phyloP scores from a whole-genome alignment of 768 basidiomycete species.

The Thelephora aurantiotincta region DNA sequence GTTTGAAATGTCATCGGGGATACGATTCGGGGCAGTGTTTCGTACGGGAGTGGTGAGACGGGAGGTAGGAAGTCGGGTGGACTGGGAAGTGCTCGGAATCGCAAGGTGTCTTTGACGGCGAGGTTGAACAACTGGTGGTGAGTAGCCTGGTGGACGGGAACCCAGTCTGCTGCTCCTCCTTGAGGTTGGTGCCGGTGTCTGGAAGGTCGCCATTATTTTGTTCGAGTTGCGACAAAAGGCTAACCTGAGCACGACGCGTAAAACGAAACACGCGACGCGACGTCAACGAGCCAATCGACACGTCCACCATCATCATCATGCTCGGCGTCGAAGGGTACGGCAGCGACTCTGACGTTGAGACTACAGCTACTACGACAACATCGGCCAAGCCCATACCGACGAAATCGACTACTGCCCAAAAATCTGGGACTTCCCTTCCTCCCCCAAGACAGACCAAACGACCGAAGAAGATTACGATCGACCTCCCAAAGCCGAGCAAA shows the following conservation, averaged over 20 bases:
- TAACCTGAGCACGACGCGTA: not conserved
- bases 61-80: conserved; percentile 19
- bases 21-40: conserved; percentile 12
- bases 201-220: conserved; percentile 39
- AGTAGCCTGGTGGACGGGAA: conserved; percentile 12
- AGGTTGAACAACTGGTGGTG: conserved; percentile 14
- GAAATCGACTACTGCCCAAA: conserved; percentile 15
- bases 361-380: conserved; percentile 7
- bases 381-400: conserved; percentile 6
- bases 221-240: not conserved
- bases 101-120: conserved; percentile 13
- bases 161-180: conserved; percentile 26
- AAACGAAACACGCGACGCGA: conserved; percentile 6
- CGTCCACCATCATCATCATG: conserved; percentile 25
- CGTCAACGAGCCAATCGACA: conserved; percentile 11
- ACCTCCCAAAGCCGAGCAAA: conserved; percentile 33
- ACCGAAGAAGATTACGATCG: conserved; percentile 51
- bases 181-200: conserved; percentile 40
- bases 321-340: conserved; percentile 69
- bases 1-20: conserved; percentile 27
- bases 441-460: conserved; percentile 31
- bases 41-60: conserved; percentile 30
- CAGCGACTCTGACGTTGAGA: conserved; percentile 36
- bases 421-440: conserved; percentile 19
- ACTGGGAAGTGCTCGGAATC: conserved; percentile 14